phyloP scores from a whole-genome alignment of 306 rosid species.

The Fragaria vesca region DNA sequence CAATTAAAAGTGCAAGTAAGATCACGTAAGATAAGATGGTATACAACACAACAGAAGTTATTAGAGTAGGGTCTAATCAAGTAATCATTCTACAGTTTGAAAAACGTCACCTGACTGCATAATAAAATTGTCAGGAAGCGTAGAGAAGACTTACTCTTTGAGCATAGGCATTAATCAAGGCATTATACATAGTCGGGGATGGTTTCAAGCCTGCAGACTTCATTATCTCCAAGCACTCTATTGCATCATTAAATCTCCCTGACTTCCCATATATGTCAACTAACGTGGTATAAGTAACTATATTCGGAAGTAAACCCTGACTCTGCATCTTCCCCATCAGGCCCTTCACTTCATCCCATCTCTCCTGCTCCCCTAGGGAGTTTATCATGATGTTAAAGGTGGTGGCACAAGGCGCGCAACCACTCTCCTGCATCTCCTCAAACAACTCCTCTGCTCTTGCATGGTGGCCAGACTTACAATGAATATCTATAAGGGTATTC shows the following conservation, averaged over 20 bases:
- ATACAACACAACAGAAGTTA: not conserved
- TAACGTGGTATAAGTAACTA: constrained; percentile 77
- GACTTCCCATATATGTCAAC: constrained; percentile 81
- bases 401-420: constrained; percentile 60
- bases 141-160: constrained; percentile 59
- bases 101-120: too few relatives aligned
- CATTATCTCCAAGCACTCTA: constrained; percentile 79
- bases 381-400: constrained; percentile 85
- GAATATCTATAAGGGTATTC: constrained; percentile 81
- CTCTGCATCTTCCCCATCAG: constrained; percentile 74
- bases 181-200: constrained; percentile 83
- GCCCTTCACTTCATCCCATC: constrained; percentile 69
- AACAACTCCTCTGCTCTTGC: constrained; percentile 71
- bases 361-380: constrained; percentile 72
- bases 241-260: constrained; percentile 73
- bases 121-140: not conserved
- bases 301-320: constrained; percentile 83
- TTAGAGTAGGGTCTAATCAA: not conserved
- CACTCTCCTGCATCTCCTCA: constrained; percentile 73
- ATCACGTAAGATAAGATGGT: not conserved
- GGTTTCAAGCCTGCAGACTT: constrained; percentile 80
- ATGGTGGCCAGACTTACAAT: constrained; percentile 66
- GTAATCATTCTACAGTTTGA: not conserved
- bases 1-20: not conserved
- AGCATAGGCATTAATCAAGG: constrained; percentile 88